These are phyloP conservation scores for Dictyostelium brefeldianum DNA, from an alignment of 78 protist species.

Conservation along the genomic window DNA sequence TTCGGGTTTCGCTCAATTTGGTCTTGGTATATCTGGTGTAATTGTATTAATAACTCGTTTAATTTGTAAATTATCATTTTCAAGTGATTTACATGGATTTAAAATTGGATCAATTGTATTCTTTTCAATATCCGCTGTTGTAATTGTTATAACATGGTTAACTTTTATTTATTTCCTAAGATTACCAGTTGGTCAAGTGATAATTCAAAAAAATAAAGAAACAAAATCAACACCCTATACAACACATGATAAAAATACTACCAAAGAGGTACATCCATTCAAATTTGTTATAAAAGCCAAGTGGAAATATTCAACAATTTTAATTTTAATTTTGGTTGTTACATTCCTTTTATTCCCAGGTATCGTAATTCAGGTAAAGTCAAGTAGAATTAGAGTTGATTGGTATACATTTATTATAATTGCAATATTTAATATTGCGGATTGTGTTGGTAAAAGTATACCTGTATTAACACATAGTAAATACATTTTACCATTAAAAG, in stretches of 20 bases:
- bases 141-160: background rate
- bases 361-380: background rate
- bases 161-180: slow-evolving; percentile 38
- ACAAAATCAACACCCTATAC: background rate
- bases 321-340: slow-evolving; percentile 4
- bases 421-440: slow-evolving; percentile 18
- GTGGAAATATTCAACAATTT: slow-evolving; percentile 2
- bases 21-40: slow-evolving; percentile 8
- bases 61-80: background rate
- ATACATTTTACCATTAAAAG: background rate
- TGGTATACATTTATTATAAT: slow-evolving; percentile 30
- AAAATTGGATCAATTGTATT: slow-evolving; percentile 3
- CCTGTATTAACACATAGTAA: background rate
- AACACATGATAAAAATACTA: too few species aligned
- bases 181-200: slow-evolving; percentile 26
- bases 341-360: slow-evolving; percentile 47
- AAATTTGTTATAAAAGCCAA: slow-evolving; percentile 17
- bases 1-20: slow-evolving; percentile 41
- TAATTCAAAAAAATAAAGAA: background rate
- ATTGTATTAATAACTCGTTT: background rate
- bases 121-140: background rate
- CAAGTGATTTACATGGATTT: too few species aligned
- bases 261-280: background rate
- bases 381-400: slow-evolving; percentile 17
- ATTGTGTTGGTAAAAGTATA: slow-evolving; percentile 47